Evolutionary conservation across 768 basidiomycete genomes (phyloP), one percentile per base, ranked within the genome.

Genomic region (Pleurotus ostreatus): DNA sequence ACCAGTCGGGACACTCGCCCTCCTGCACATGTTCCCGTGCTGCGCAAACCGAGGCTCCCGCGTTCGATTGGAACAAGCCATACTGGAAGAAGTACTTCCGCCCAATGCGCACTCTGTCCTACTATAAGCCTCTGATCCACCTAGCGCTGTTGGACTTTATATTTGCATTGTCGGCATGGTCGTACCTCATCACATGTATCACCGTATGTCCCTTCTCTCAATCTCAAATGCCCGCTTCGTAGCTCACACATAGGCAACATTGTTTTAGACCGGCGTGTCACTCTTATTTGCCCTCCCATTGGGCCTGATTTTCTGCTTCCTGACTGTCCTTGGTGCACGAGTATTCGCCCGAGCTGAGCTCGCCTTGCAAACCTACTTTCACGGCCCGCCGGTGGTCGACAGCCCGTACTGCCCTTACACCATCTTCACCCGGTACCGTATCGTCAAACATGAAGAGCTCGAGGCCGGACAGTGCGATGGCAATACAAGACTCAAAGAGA

Each of bases 111-210:
- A 72, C 71, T 57, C 71, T 64, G 58, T 75, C 77, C 15, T 90
- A 90, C 62, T 87, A 84, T 61, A 68, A 76, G 23, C 72, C 88
- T 0, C 66, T 88, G 26, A 77, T 89, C 54, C 90, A 92, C 66
- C 74, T 92, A 22, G 64, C 83, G 43, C 72, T 86, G 34, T 41
- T 92, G 61, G 92, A 92, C 68, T 88, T 92, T 63, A 88, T 88
- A 0, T 91, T 80, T 62, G 87, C 87, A 11, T 68, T 92, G 58
- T 64, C 73, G 16, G 85, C 87, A 16, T 91, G 86, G 84, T 64
- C 89, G 6, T 91, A 83, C 63, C 71, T 88, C 15, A 89, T 92
- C 62, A 82, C 89, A 12, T 86, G 90, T 62, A 92, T 89, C 0
- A 70, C 92, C 68, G 89, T 89, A 63, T 61, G 85, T 76, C 9